Evolutionary conservation across 176 grass and related monocot genomes (phyloP).

Genomic region (Zea luxurians): DNA sequence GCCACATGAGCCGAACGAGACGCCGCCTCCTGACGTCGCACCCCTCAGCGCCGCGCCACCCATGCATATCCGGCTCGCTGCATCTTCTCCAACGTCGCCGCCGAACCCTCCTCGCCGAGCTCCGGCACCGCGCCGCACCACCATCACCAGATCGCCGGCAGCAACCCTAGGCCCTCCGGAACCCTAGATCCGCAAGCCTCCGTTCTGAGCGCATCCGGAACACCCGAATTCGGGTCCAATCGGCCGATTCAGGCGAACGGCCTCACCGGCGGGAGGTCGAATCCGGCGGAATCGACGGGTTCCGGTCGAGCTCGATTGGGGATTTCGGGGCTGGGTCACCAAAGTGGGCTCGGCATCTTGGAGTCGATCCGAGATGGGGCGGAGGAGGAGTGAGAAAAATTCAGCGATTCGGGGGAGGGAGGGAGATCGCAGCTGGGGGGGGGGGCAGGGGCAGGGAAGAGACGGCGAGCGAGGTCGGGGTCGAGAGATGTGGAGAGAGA

Average conservation of each 20-base stretch:
- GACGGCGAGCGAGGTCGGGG: constrained; percentile 31
- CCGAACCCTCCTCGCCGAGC: constrained; percentile 48
- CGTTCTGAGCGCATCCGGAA: constrained; percentile 9
- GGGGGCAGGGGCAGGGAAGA: constrained; percentile 17
- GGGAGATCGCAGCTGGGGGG: neutral
- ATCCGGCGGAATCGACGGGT: constrained; percentile 40
- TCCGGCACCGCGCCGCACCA: constrained; percentile 42
- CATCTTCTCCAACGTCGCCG: constrained; percentile 53
- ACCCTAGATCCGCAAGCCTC: constrained; percentile 58
- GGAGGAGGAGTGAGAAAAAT: neutral
- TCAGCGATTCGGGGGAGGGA: constrained; percentile 7
- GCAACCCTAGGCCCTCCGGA: constrained; percentile 46
- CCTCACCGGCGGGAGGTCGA: constrained; percentile 24
- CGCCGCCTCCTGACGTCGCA: constrained; percentile 44
- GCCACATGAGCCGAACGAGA: constrained; percentile 79
- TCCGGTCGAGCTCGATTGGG: constrained; percentile 6
- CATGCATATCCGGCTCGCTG: constrained; percentile 79
- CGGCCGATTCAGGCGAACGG: neutral
- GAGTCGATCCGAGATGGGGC: constrained; percentile 13
- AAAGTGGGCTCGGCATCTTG: neutral
- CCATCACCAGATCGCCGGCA: constrained; percentile 50
- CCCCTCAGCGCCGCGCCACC: constrained; percentile 55
- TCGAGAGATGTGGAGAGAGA: constrained; percentile 19
- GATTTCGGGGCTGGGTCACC: constrained; percentile 5
- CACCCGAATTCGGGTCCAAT: constrained; percentile 33